Evolutionary conservation across 2,329 filamentous ascomycete species (phyloP), one percentile per base, ranked within the genome.

Genomic region (Monilinia vaccinii-corymbosi): DNA sequence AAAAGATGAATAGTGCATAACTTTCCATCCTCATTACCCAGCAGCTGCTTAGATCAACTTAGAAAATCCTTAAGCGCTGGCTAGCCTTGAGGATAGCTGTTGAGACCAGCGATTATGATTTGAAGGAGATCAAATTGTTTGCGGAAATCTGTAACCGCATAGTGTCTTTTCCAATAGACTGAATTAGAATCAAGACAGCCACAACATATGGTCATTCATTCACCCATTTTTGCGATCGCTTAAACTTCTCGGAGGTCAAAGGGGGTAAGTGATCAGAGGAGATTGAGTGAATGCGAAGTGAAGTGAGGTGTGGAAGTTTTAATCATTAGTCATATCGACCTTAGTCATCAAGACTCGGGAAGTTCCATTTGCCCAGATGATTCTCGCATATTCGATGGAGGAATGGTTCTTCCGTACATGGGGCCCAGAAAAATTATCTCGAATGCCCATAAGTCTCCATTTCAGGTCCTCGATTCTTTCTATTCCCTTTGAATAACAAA

Each of bases 341-440:
- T 55, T 55, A 55, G 51, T 55, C 51, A 55, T 31, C 51, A 34
- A 23, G 1, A 55, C 32, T 44, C 51, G 51, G 50, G 8, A 53
- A 44, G 23, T 53, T 44, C 38, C 51, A 25, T 23, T 55, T 14
- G n/a, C 18, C 28, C 25, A 53, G 40, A 34, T 53, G 51, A 21
- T 55, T 55, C 51, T 55, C 51, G 51, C 51, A 55, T 38, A 44
- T 55, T 55, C 51, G 51, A 55, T 55, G 51, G 51, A 32, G 40
- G 45, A 36, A 55, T 32, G 51, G 51, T 55, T 55, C 28, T 55
- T 31, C 51, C 51, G 51, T 31, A 32, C 51, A 55, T 45, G 51
- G 25, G 51, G 51, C 51, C 51, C 51, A 55, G 51, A 55, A 55
- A 55, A 55, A 55, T 55, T 55, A 55, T 55, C 38, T 55, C n/a